Conservation (phyloP, 805 yeast genomes). For the Wickerhamomyces hampshirensis region DNA sequence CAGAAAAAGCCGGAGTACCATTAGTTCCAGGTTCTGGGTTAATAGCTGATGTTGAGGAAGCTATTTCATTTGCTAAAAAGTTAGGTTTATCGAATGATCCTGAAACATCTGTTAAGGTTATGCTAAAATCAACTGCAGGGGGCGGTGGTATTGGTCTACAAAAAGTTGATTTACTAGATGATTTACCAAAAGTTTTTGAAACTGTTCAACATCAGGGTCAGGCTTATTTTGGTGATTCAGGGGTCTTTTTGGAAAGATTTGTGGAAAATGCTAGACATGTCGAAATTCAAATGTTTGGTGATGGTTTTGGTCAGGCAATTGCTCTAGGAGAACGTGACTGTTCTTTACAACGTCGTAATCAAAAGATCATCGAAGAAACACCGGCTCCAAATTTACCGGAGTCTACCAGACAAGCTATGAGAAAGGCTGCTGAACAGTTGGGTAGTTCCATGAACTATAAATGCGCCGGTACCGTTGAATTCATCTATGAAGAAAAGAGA, state of each 20-base stretch:
- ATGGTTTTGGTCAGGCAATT: constrained; percentile 88
- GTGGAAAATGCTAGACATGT: constrained; percentile 96
- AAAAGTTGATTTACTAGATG: constrained; percentile 79
- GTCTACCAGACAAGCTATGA: constrained; percentile 65
- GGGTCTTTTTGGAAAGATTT: constrained; percentile 91
- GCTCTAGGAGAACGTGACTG: constrained; percentile 98
- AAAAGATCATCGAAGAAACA: constrained; percentile 93
- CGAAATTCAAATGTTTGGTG: constrained; percentile 95
- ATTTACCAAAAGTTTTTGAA: constrained; percentile 78
- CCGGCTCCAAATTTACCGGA: constrained; percentile 95
- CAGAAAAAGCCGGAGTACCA: constrained; percentile 88
- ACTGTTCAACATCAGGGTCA: constrained; percentile 93
- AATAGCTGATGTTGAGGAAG: constrained; percentile 67
- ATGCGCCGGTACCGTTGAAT: constrained; percentile 97
- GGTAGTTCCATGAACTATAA: constrained; percentile 83
- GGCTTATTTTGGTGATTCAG: constrained; percentile 90
- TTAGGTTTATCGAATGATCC: constrained; percentile 40
- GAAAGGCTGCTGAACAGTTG: constrained; percentile 78
- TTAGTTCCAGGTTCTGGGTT: constrained; percentile 96
- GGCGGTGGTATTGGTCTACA: constrained; percentile 99
- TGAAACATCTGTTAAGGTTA: constrained; percentile 66
- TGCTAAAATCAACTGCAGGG: constrained; percentile 98
- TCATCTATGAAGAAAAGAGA: constrained; percentile 79
- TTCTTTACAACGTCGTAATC: constrained; percentile 95
- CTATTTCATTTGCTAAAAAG: constrained; percentile 64